Percentiles rank a stretch among this genome's conserved stretches.
These are phyloP conservation scores for Epichloe festucae DNA, from an alignment of 2,329 filamentous ascomycete genomes.

Conservation along the genomic window DNA sequence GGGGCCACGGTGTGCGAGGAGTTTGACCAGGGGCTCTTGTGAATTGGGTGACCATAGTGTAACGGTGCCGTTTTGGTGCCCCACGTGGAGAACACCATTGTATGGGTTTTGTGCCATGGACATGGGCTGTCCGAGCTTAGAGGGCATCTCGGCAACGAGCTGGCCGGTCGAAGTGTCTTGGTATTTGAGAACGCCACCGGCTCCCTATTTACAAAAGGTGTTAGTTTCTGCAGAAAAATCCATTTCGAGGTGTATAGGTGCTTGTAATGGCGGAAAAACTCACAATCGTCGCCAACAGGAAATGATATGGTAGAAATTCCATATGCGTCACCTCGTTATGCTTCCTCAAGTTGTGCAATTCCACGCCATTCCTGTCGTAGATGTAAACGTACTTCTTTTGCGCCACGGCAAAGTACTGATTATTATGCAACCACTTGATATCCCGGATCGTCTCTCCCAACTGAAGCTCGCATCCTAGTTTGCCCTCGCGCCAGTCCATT, in stretches of 20 bases:
- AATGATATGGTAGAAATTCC: slow-evolving; percentile 94
- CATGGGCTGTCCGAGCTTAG: slow-evolving; percentile 70
- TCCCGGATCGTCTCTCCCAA: slow-evolving; percentile 83
- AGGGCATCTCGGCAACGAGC: slow-evolving; percentile 73
- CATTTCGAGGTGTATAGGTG: background rate
- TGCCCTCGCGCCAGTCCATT: slow-evolving; percentile 92
- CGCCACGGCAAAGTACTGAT: slow-evolving; percentile 85
- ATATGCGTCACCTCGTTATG: slow-evolving; percentile 86
- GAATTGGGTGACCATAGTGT: slow-evolving; percentile 94
- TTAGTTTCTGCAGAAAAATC: background rate
- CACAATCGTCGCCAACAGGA: slow-evolving; percentile 75
- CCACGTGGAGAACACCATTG: slow-evolving; percentile 84
- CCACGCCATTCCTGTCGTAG: slow-evolving; percentile 81
- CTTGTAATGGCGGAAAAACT: slow-evolving; percentile 20
- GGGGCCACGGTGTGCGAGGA: slow-evolving; percentile 79
- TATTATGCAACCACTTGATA: slow-evolving; percentile 85
- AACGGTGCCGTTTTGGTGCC: slow-evolving; percentile 90
- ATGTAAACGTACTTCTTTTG: slow-evolving; percentile 97
- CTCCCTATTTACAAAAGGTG: slow-evolving; percentile 35
- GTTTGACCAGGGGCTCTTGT: slow-evolving; percentile 74
- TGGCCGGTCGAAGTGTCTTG: slow-evolving; percentile 92
- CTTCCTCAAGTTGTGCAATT: slow-evolving; percentile 82
- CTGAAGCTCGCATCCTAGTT: slow-evolving; percentile 82
- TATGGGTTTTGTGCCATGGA: slow-evolving; percentile 79
- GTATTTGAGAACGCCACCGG: slow-evolving; percentile 78